Evolutionary conservation across 1,284 basidiomycete species (phyloP).

Genomic region (Kalmanozyma brasiliensis): DNA sequence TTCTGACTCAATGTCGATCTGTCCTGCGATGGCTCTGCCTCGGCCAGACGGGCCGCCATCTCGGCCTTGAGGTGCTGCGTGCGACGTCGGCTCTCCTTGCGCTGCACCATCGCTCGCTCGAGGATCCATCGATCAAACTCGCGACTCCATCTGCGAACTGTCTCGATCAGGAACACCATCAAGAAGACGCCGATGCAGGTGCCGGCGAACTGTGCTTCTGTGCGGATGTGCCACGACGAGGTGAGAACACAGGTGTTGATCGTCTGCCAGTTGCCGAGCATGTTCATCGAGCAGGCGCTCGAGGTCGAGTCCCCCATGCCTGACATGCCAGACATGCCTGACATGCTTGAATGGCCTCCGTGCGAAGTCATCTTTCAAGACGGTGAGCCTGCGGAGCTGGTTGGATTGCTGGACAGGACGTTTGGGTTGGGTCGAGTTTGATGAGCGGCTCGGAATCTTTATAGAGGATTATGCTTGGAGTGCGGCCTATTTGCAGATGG

Average conservation of each 20-base stretch:
- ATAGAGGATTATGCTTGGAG: no score
- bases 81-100: conserved; percentile 24
- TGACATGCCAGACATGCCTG: conserved; percentile 30
- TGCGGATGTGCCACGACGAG: conserved; percentile 55
- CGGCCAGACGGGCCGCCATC: conserved; percentile 29
- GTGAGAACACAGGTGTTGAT: conserved; percentile 56
- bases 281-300: conserved; percentile 38
- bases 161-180: conserved; percentile 59
- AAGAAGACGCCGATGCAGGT: conserved; percentile 62
- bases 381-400: not conserved
- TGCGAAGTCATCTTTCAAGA: conserved; percentile 18
- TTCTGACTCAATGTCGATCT: conserved; percentile 15
- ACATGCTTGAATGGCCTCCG: conserved; percentile 34
- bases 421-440: no score
- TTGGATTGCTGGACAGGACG: not conserved
- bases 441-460: no score
- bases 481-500: no score
- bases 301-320: conserved; percentile 28
- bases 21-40: conserved; percentile 24
- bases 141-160: conserved; percentile 52
- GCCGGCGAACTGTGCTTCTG: conserved; percentile 55
- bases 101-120: conserved; percentile 33
- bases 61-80: conserved; percentile 27
- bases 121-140: conserved; percentile 60
- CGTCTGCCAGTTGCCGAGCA: conserved; percentile 55